Conservation (phyloP, 768 basidiomycete species). For the Tephrocybe sp. region DNA sequence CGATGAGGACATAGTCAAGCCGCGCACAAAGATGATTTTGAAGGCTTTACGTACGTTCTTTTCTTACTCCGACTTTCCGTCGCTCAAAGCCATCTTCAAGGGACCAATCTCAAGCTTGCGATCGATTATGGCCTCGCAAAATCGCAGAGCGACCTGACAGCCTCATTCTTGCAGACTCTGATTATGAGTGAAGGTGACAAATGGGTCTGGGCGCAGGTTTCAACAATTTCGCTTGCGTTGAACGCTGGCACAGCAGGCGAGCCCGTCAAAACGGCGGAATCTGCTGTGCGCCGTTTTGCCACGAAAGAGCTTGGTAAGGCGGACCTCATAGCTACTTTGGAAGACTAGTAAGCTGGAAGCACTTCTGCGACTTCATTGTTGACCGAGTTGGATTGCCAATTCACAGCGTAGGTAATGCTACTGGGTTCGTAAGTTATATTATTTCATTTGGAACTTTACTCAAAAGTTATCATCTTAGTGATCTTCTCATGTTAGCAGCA, state of each 20-base stretch:
- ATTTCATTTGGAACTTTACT: not conserved
- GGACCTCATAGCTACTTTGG: conserved; percentile 74
- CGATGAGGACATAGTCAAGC: conserved; percentile 73
- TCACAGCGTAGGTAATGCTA: conserved; percentile 82
- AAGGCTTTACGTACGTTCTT: conserved; percentile 70
- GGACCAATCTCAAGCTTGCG: conserved; percentile 86
- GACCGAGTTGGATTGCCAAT: not conserved
- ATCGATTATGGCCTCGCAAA: conserved; percentile 86
- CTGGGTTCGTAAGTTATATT: conserved; percentile 37
- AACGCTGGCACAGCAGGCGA: conserved; percentile 63
- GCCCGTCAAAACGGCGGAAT: conserved; percentile 74
- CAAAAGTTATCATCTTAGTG: conserved; percentile 32
- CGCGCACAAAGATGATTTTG: conserved; percentile 67
- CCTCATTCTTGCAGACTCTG: conserved; percentile 91
- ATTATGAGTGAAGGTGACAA: conserved; percentile 96
- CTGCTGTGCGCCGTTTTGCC: conserved; percentile 82
- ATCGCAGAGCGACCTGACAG: conserved; percentile 80
- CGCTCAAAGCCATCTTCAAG: conserved; percentile 22
- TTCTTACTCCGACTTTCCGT: not conserved
- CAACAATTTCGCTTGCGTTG: conserved; percentile 68
- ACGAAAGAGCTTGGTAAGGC: conserved; percentile 83
- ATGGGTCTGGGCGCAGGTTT: conserved; percentile 78
- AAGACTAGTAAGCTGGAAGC: conserved; percentile 74
- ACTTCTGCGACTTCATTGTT: not conserved
- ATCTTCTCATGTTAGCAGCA: conserved; percentile 78